Evolutionary conservation across 495 filamentous ascomycete species (phyloP), one percentile per base, ranked within the genome.

Genomic region (Penicillium macrosclerotiorum): DNA sequence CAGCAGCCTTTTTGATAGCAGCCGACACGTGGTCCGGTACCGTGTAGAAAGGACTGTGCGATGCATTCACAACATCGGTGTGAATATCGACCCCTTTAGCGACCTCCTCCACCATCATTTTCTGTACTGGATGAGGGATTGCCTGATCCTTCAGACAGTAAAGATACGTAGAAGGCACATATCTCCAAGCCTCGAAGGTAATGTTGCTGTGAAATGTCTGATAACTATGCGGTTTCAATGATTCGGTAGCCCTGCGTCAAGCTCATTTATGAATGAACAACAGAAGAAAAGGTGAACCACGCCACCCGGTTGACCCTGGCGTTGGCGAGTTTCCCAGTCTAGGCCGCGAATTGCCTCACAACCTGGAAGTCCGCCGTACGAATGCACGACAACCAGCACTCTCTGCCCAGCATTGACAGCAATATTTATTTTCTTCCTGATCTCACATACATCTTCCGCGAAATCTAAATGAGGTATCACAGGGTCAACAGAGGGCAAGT

Each of bases 121-220:
- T 68, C 59, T 79, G 75, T 2, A 47, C 45, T 9, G 46, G 23
- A 2, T 62, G 22, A 0, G 57, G 56, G 48, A 75, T 63, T 8
- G 68, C 60, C n/a, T 51, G 24, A 52, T 81, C 75, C 8, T 63
- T 48, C 9, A 71, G 60, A 42, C 74, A 78, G 8, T 78, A 41
- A 2, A 81, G 38, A 39, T 77, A 81, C 1, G 73, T 73, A 8
- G 59, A 60, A 0, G 74, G 72, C 9, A 77, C 58, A 35, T 73
- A 44, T 35, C 60, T 71, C 54, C 76, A 81, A 0, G 67, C 72
- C 0, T 72, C 61, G 44, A 71, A 64, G 7, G 63, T 76, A 22
- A 65, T 49, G 2, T 37, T 11, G 16, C 54, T 61, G 12, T 41
- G 49, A 19, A 60, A 49, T 11, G 33, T 19, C 8, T 36, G 33